Percentiles rank a stretch among this genome's conserved stretches.
These are phyloP conservation scores for Colletotrichum spinosum DNA, from an alignment of 2,329 filamentous ascomycete genomes.

Conservation along the genomic window DNA sequence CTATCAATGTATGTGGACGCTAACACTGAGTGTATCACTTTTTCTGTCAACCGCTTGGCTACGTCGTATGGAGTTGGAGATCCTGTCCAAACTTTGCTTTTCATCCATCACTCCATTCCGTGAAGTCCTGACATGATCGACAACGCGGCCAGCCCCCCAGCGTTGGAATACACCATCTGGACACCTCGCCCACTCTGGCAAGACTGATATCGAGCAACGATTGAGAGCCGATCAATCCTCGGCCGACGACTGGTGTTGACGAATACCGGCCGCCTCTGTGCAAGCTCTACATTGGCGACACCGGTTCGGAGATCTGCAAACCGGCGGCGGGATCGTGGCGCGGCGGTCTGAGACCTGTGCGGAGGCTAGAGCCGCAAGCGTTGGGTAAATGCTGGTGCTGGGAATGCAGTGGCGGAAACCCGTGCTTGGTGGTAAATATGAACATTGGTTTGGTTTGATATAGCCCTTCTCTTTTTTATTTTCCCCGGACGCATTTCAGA, in stretches of 20 bases:
- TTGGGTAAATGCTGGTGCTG: constrained; percentile 7
- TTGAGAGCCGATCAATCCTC: background rate
- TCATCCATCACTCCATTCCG: no score
- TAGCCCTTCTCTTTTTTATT: no score
- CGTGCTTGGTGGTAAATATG: background rate
- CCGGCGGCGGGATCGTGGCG: constrained; percentile 14
- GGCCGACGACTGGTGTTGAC: background rate
- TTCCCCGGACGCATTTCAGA: background rate
- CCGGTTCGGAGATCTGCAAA: constrained; percentile 26
- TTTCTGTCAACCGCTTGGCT: no score
- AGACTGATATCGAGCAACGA: background rate
- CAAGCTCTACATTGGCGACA: constrained; percentile 7
- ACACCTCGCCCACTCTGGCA: no score
- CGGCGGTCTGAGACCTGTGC: constrained; percentile 8
- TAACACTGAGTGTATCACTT: no score
- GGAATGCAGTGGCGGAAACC: constrained; percentile 5
- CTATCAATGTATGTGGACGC: no score
- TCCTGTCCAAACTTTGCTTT: no score
- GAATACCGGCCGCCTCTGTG: background rate
- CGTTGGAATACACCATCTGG: no score
- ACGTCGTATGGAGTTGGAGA: no score
- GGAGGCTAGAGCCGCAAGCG: constrained; percentile 18
- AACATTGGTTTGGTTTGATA: no score
- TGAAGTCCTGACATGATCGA: no score
- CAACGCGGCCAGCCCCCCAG: no score